Percentiles rank a stretch among this genome's conserved stretches.
These are phyloP conservation scores for Lactarius pseudohatsudake DNA, from an alignment of 768 basidiomycete species.

Conservation along the genomic window DNA sequence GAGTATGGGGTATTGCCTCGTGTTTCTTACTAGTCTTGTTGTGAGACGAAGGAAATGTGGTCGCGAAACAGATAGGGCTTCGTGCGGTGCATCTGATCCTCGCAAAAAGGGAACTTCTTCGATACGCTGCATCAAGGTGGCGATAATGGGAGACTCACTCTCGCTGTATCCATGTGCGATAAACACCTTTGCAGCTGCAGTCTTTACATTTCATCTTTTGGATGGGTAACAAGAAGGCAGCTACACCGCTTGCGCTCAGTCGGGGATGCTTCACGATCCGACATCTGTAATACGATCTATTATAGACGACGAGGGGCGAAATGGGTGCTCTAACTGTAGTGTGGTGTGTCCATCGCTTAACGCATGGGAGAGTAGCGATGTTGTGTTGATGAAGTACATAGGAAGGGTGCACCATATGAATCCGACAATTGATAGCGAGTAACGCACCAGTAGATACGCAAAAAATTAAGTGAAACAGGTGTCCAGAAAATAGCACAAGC, in stretches of 20 bases:
- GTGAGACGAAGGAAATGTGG: background rate
- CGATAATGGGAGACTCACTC: background rate
- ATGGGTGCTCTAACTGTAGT: background rate
- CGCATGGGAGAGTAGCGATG: background rate
- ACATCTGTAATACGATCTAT: background rate
- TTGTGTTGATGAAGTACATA: constrained; percentile 6
- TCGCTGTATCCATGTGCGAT: background rate
- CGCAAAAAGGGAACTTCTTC: background rate
- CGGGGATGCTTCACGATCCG: background rate
- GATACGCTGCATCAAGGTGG: background rate
- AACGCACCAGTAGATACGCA: background rate
- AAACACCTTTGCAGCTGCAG: background rate
- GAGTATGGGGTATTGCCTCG: background rate
- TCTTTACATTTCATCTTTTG: background rate
- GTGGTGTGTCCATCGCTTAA: background rate
- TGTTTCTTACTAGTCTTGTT: no score
- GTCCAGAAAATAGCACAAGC: background rate
- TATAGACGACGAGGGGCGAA: background rate
- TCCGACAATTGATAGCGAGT: background rate
- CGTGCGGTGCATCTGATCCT: background rate
- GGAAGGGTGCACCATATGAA: background rate
- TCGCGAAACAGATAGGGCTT: background rate
- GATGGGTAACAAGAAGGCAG: background rate
- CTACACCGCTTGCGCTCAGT: background rate
- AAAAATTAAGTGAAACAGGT: background rate